Evolutionary conservation across 768 basidiomycete genomes (phyloP).

Genomic region (Auriscalpium vulgare): DNA sequence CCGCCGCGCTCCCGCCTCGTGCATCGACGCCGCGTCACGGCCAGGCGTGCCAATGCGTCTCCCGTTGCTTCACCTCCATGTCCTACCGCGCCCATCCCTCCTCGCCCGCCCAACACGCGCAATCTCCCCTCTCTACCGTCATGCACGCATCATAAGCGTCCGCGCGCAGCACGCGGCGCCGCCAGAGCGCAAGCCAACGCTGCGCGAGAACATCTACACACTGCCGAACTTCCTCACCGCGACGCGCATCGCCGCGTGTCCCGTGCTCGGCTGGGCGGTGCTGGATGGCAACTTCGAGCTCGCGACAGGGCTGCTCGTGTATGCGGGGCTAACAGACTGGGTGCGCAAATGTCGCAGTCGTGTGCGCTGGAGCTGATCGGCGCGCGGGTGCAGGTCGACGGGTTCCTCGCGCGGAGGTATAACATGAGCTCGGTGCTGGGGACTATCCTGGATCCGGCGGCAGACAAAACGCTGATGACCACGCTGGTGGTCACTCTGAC

Average conservation of each 20-base stretch:
- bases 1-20: too few relatives aligned
- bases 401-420: conserved; percentile 80
- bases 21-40: too few relatives aligned
- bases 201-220: conserved; percentile 88
- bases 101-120: not conserved
- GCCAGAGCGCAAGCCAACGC: conserved; percentile 14
- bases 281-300: conserved; percentile 69
- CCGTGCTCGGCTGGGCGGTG: conserved; percentile 87
- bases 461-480: conserved; percentile 94
- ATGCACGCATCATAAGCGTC: not conserved
- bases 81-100: not conserved
- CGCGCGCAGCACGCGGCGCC: not conserved
- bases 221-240: conserved; percentile 84
- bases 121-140: not conserved
- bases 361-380: not conserved
- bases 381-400: conserved; percentile 60
- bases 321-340: conserved; percentile 88
- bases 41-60: not conserved
- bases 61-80: not conserved
- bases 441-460: conserved; percentile 92
- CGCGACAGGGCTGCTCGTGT: conserved; percentile 79
- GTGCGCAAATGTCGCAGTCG: conserved; percentile 30
- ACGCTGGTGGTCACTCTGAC: conserved; percentile 84
- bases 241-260: conserved; percentile 84
- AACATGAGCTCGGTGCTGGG: conserved; percentile 90